These are phyloP conservation scores for Didymella sp. DNA, from an alignment of 2,329 filamentous ascomycete genomes.

Conservation along the genomic window DNA sequence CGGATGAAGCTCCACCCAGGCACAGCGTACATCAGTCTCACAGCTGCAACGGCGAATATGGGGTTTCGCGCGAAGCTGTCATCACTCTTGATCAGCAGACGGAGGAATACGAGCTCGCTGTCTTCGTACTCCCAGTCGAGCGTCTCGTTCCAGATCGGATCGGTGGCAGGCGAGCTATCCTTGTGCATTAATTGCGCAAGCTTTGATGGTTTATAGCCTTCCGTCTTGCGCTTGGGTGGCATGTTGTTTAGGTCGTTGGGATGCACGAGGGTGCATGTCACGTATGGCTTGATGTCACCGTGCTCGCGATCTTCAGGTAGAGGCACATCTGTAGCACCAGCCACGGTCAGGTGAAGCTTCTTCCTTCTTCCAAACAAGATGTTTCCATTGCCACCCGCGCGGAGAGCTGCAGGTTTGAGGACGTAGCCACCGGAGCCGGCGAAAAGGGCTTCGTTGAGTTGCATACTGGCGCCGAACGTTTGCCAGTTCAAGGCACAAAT, in stretches of 20 bases:
- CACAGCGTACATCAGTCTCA: constrained; percentile 64
- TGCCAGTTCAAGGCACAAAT: constrained; percentile 76
- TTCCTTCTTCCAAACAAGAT: constrained; percentile 56
- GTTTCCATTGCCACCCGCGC: constrained; percentile 61
- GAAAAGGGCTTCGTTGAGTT: constrained; percentile 73
- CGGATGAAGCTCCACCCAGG: constrained; percentile 69
- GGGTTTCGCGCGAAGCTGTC: constrained; percentile 68
- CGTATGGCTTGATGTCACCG: constrained; percentile 66
- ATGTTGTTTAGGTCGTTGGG: constrained; percentile 59
- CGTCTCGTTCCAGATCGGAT: constrained; percentile 70
- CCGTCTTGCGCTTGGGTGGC: constrained; percentile 68
- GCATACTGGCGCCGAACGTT: constrained; percentile 69
- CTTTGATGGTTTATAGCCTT: constrained; percentile 66
- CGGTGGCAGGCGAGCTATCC: constrained; percentile 65
- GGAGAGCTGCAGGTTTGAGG: constrained; percentile 67
- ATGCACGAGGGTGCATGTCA: constrained; percentile 70
- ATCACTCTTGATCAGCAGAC: constrained; percentile 72
- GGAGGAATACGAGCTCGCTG: constrained; percentile 69
- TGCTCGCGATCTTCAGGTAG: constrained; percentile 57
- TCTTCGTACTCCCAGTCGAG: constrained; percentile 74
- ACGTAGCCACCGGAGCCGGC: constrained; percentile 70
- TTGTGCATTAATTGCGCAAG: constrained; percentile 62
- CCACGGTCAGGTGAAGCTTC: constrained; percentile 65
- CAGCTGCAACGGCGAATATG: constrained; percentile 65
- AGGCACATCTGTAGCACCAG: constrained; percentile 68